Conservation (phyloP, 495 filamentous ascomycete genomes). For the Thozetella sp. region DNA sequence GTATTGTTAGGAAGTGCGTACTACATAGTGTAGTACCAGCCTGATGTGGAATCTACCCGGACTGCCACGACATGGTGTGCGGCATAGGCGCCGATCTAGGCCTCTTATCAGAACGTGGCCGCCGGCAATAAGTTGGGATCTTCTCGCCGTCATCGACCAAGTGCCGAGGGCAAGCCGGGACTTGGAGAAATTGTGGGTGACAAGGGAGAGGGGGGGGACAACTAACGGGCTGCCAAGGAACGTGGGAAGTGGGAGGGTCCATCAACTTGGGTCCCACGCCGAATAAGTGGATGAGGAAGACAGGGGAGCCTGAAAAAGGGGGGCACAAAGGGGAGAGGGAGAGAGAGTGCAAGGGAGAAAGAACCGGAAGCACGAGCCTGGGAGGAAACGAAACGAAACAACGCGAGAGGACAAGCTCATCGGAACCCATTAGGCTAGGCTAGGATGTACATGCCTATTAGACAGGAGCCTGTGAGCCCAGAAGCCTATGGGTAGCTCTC, state of each 20-base stretch:
- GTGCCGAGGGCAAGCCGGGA: neutral
- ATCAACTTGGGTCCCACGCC: neutral
- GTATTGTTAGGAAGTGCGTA: too few relatives aligned
- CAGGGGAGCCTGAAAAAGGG: too few relatives aligned
- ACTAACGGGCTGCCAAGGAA: neutral
- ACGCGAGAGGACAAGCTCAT: neutral
- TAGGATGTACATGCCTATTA: neutral
- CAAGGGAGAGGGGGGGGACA: neutral
- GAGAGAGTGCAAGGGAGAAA: too few relatives aligned
- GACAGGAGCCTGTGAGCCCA: neutral
- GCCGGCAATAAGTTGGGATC: conserved; percentile 2
- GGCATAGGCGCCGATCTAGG: neutral
- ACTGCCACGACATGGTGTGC: neutral
- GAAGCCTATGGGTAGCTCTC: neutral
- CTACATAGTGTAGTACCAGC: too few relatives aligned
- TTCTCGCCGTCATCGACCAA: neutral
- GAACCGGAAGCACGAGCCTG: too few relatives aligned
- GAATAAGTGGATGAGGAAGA: neutral
- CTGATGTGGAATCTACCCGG: too few relatives aligned
- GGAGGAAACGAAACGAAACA: neutral
- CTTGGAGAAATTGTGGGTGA: neutral
- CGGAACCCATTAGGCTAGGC: too few relatives aligned
- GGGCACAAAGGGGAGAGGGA: too few relatives aligned
- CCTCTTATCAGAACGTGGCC: neutral
- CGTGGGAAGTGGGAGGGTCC: neutral